Evolutionary conservation across 768 basidiomycete species (phyloP).

Genomic region (Dentipellis fragilis): DNA sequence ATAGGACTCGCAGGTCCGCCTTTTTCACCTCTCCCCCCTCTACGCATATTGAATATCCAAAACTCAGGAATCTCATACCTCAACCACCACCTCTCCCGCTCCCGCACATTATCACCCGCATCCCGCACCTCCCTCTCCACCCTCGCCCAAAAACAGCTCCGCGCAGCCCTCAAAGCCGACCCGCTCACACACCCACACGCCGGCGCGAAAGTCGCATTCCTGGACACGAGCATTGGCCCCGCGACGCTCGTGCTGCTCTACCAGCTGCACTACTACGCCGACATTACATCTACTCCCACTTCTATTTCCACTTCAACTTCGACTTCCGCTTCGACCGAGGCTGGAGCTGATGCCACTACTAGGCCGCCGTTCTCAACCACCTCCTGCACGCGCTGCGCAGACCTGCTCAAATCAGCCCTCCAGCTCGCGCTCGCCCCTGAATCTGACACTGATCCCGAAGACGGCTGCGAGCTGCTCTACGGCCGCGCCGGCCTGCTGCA

Average conservation of each 20-base stretch:
- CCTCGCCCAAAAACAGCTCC: not conserved
- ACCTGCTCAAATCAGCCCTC: constrained; percentile 10
- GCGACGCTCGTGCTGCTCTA: constrained; percentile 18
- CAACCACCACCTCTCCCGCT: not conserved
- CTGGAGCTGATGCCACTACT: not conserved
- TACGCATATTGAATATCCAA: not conserved
- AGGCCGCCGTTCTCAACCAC: not conserved
- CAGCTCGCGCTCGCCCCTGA: constrained; percentile 4
- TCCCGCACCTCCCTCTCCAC: not conserved
- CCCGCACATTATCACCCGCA: not conserved
- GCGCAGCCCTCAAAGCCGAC: not conserved
- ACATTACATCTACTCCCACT: constrained; percentile 2
- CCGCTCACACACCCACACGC: not conserved
- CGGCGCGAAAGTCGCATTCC: constrained; percentile 13
- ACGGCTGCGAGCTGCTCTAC: constrained; percentile 48
- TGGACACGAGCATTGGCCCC: constrained; percentile 21
- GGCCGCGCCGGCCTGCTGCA: constrained; percentile 51
- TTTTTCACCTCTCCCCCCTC: too few species aligned
- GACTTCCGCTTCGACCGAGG: not conserved
- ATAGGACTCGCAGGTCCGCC: not conserved
- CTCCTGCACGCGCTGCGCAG: constrained; percentile 5
- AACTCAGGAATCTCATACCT: constrained; percentile 1
- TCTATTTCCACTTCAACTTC: not conserved
- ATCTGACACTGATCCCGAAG: constrained; percentile 23
- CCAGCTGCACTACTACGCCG: constrained; percentile 8